Base-by-base conservation (phyloP, 352 stramenopile genomes). In the Achlya hypogyna region DNA sequence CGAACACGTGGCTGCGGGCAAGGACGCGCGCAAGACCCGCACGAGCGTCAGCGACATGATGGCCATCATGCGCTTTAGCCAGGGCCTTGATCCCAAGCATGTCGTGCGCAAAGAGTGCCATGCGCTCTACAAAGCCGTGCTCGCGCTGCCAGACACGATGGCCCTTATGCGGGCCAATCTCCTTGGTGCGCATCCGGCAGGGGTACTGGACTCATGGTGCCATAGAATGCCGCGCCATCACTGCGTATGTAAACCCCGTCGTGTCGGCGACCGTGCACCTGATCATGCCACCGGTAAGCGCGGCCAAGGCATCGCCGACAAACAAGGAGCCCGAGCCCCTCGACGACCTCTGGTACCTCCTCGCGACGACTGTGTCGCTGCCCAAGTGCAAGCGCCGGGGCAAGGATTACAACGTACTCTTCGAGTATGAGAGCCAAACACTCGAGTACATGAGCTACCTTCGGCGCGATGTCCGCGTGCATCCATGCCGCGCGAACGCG, bases 1-100 rank as follows among this genome's bases (percentile, higher is more conserved):
- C 22, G 82, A 91, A 34, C 81, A 91, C 71, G 87, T 88, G 62
- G 74, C 74, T 0, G 77, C 76, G 16, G n/a, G n/a, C 34, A 43
- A 58, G 45, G 34, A 49, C 63, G 49, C 18, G 49, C 5, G 40
- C 25, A 18, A 5, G 64, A 75, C 9, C 72, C 72, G 16, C 74
- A 80, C 72, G 35, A 52, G 74, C 28, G 42, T 72, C 5, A 74
- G 75, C 10, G 71, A 54, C 10, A 51, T 67, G 10, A 45, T 67
- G 42, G 60, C 43, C 20, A 20, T 67, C 4, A 34, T 67, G n/a
- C 2, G 12, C n/a, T 67, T 67, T 51, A 35, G 40, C 9, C 45
- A 60, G 28, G 5, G 12, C 10, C 29, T 35, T 2, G 60, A 67
- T 20, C 23, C 18, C 4, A 67, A 67, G 20, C 42, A 35, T 20